Evolutionary conservation across 2,329 filamentous ascomycete genomes (phyloP).

Genomic region (Colletotrichum graminicola): DNA sequence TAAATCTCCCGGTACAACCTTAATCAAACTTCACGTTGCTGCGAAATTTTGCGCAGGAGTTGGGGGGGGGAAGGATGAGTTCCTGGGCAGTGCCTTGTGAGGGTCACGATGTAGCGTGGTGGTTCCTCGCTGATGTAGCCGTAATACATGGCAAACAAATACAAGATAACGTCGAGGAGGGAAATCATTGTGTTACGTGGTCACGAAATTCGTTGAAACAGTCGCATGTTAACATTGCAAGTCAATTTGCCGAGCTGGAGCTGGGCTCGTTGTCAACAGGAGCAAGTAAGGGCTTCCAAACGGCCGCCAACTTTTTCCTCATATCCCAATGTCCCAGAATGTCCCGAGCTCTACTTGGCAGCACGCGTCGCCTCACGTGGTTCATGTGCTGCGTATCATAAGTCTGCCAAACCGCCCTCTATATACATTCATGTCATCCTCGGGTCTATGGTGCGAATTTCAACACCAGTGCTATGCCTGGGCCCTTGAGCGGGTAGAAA

Average conservation of each 20-base stretch:
- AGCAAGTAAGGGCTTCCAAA: neutral
- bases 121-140: too few relatives aligned
- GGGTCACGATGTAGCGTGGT: neutral
- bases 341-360: neutral
- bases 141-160: too few relatives aligned
- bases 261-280: neutral
- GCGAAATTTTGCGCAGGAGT: fast-evolving
- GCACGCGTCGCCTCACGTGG: too few relatives aligned
- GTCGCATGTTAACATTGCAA: too few relatives aligned
- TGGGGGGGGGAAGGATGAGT: neutral
- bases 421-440: neutral
- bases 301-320: neutral
- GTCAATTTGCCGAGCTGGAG: neutral
- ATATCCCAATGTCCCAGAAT: neutral
- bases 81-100: too few relatives aligned
- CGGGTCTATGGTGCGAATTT: neutral
- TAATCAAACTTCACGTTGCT: neutral
- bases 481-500: too few relatives aligned
- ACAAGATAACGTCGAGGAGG: too few relatives aligned
- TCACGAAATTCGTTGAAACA: too few relatives aligned
- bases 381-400: too few relatives aligned
- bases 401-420: neutral
- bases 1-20: neutral
- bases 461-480: neutral
- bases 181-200: too few relatives aligned